Evolutionary conservation across 2,329 filamentous ascomycete genomes (phyloP).

Genomic region (Metarhizium guizhouense): DNA sequence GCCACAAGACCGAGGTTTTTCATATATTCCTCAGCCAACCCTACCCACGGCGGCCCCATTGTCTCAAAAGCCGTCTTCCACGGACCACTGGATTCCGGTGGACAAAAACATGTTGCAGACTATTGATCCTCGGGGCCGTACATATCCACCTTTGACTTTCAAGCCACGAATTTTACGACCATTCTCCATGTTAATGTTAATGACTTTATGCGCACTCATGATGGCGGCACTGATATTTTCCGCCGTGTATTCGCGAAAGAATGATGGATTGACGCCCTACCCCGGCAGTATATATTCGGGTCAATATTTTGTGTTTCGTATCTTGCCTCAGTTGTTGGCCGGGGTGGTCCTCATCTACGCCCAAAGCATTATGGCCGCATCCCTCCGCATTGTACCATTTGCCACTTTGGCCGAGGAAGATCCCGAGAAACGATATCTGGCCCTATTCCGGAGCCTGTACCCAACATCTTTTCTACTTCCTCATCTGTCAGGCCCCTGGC

Average conservation of each 20-base stretch:
- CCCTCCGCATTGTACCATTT: constrained; percentile 73
- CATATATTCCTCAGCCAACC: constrained; percentile 1
- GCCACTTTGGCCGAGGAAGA: constrained; percentile 62
- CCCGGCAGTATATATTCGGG: constrained; percentile 55
- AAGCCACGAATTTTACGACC: constrained; percentile 64
- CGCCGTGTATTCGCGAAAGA: constrained; percentile 55
- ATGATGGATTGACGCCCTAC: constrained; percentile 61
- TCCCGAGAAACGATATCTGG: constrained; percentile 48
- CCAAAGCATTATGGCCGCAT: constrained; percentile 62
- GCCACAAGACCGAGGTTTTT: background rate
- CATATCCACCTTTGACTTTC: constrained; percentile 51
- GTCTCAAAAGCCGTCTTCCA: constrained; percentile 1
- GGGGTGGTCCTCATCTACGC: constrained; percentile 66
- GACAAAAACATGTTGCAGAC: constrained; percentile 24
- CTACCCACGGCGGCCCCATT: constrained; percentile 1
- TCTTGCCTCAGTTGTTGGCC: constrained; percentile 71
- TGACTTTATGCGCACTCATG: constrained; percentile 59
- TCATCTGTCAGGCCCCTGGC: constrained; percentile 49
- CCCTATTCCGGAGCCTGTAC: constrained; percentile 60
- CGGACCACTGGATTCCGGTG: constrained; percentile 22
- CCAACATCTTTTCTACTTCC: constrained; percentile 60
- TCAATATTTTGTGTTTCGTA: constrained; percentile 78
- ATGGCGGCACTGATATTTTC: constrained; percentile 63
- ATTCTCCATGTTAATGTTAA: constrained; percentile 50
- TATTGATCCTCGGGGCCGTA: constrained; percentile 28